Evolutionary conservation across 2,329 filamentous ascomycete genomes (phyloP).

Genomic region (Pseudocercospora ulei): DNA sequence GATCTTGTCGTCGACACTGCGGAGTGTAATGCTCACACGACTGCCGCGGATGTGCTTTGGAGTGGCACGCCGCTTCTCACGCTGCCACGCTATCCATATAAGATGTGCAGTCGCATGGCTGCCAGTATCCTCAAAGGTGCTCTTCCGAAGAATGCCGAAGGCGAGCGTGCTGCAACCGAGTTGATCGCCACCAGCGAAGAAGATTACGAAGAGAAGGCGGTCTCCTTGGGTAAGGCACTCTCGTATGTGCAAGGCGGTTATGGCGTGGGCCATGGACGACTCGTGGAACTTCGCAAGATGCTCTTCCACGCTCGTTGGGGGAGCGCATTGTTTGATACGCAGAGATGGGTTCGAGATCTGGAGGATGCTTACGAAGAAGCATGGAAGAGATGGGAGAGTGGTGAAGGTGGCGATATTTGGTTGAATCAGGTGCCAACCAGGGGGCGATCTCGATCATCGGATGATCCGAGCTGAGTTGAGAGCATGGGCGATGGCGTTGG

Average conservation of each 20-base stretch:
- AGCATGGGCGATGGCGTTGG: conserved; percentile 13
- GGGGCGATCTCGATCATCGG: neutral
- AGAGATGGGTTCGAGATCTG: conserved; percentile 79
- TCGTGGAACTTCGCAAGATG: conserved; percentile 69
- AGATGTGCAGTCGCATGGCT: conserved; percentile 98
- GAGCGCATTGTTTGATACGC: conserved; percentile 83
- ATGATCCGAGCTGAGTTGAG: neutral
- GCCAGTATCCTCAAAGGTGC: conserved; percentile 88
- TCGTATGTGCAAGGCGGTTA: conserved; percentile 44
- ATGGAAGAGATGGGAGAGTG: conserved; percentile 78
- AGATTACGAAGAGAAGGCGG: conserved; percentile 72
- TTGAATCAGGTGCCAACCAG: conserved; percentile 40
- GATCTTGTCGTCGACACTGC: conserved; percentile 95
- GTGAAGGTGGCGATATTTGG: conserved; percentile 87
- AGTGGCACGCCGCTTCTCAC: conserved; percentile 89
- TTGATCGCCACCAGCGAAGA: conserved; percentile 69
- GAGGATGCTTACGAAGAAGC: conserved; percentile 81
- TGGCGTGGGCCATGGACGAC: conserved; percentile 47
- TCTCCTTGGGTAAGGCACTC: conserved; percentile 55
- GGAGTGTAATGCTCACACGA: conserved; percentile 97
- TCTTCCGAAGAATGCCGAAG: conserved; percentile 60
- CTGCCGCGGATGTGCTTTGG: conserved; percentile 92
- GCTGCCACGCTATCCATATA: conserved; percentile 82
- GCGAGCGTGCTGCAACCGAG: conserved; percentile 57
- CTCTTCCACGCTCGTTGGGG: conserved; percentile 76